A percentile compares a stretch with the other conserved stretches of the same genome.
These are phyloP conservation scores for Zygosaccharomyces pseudobailii DNA, from an alignment of 1,139 yeast species.

Conservation along the genomic window DNA sequence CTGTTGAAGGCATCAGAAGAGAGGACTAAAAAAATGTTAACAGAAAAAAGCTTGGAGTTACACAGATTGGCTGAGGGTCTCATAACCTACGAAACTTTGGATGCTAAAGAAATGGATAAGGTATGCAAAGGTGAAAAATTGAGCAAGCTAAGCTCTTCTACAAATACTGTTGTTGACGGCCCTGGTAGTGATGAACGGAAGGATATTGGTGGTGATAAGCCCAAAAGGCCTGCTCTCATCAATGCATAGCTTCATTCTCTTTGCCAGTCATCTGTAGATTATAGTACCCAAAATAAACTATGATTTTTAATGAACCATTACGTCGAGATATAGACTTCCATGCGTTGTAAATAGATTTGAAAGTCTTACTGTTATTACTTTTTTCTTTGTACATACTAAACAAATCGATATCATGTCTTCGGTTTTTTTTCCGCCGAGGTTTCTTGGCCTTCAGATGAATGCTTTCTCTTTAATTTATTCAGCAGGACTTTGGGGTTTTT, in stretches of 20 bases:
- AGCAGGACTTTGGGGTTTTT: conserved; percentile 53
- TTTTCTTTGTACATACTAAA: conserved; percentile 10
- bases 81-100: conserved; percentile 91
- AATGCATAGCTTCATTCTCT: conserved; percentile 21
- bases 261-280: background rate
- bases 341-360: conserved; percentile 4
- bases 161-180: conserved; percentile 73
- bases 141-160: conserved; percentile 58
- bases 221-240: conserved; percentile 31
- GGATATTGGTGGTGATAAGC: conserved; percentile 29
- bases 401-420: conserved; percentile 5
- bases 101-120: conserved; percentile 83
- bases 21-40: conserved; percentile 67
- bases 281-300: conserved; percentile 6
- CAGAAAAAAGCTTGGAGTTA: conserved; percentile 62
- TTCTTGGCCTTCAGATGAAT: conserved; percentile 12
- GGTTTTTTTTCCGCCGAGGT: conserved; percentile 14
- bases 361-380: background rate
- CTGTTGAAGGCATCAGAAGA: conserved; percentile 69
- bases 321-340: background rate
- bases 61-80: conserved; percentile 88
- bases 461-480: conserved; percentile 27
- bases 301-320: background rate
- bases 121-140: conserved; percentile 75
- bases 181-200: conserved; percentile 40